Base-by-base conservation (phyloP, 768 basidiomycete species). In the Pleurotus platypus region DNA sequence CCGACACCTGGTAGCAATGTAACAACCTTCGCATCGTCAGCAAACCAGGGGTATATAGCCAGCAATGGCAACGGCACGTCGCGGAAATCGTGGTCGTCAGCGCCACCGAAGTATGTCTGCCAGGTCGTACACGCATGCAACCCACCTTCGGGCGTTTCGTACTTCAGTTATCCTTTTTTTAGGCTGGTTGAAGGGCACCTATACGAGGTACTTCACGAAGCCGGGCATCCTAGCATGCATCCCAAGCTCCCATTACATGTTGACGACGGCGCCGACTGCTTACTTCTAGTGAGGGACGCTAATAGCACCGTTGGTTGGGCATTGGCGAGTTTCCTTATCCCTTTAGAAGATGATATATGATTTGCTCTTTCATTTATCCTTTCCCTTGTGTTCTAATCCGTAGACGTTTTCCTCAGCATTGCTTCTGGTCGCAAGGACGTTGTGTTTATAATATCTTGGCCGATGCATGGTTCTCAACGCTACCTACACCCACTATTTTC, bases 141-240 rank as follows among this genome's bases (percentile, higher is more conserved):
- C 12, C 89, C 88, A 3, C 88, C 87, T 0, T 64, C 70, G 0
- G 77, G 80, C 7, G 84, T 86, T 8, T 75, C 82, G 18, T 92
- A 92, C 63, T 86, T 84, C 61, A 82, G 79, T 46, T 82, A 86
- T 65, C 89, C 89, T 12, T 92, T 93, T 77, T 90, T 92, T 67
- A 81, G 75, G 11, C 75, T 93, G n/a, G 67, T 70, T 30, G 77
- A 81, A 30, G 85, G 81, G 3, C 84, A 88, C 37, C 64, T 84
- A 37, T 85, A 84, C 49, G 82, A 85, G 39, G 83, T 93, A 5
- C 69, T 92, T 50, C 79, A 85, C 61, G 91, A 92, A 67, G 83
- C 83, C 0, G 91, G 91, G 1, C 90, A 92, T 65, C 91, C 91
- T 12, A 84, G 85, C 55, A 77, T 81, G 18, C 89, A 91, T 63